These are phyloP conservation scores for Suillus discolor DNA, from an alignment of 768 basidiomycete genomes.

Conservation along the genomic window DNA sequence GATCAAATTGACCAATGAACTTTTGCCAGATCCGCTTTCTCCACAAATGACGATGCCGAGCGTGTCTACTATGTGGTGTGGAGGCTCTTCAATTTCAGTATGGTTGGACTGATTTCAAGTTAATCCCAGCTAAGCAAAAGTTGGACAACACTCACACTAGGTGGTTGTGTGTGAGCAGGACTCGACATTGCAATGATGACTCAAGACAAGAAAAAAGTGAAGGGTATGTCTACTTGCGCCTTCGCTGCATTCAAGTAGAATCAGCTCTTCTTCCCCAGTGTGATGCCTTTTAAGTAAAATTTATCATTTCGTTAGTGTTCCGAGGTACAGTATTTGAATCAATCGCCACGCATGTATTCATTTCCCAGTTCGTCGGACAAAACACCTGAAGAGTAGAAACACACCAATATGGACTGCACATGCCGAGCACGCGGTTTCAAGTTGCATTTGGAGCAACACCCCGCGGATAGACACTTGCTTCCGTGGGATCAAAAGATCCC, in stretches of 20 bases:
- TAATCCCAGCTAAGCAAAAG: background rate
- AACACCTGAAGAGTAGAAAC: no score
- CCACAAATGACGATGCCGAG: background rate
- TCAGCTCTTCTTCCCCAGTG: no score
- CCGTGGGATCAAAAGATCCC: no score
- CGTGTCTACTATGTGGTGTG: background rate
- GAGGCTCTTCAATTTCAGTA: background rate
- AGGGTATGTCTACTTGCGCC: background rate
- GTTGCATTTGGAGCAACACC: no score
- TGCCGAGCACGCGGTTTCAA: no score
- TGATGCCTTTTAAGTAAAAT: no score
- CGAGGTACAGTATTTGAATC: no score
- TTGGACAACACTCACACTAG: background rate
- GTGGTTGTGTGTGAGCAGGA: background rate
- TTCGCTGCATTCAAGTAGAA: background rate
- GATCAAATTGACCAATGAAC: constrained; percentile 7
- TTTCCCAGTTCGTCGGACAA: no score
- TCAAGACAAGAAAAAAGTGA: background rate
- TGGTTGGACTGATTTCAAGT: background rate
- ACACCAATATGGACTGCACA: no score
- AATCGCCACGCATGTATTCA: no score
- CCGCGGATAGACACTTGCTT: no score
- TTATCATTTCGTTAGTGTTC: no score
- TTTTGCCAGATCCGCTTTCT: constrained; percentile 2
- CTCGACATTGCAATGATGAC: background rate